Percentiles rank a stretch among this genome's conserved stretches.
Conservation (phyloP, 495 filamentous ascomycete genomes). For the Neurospora sp. region DNA sequence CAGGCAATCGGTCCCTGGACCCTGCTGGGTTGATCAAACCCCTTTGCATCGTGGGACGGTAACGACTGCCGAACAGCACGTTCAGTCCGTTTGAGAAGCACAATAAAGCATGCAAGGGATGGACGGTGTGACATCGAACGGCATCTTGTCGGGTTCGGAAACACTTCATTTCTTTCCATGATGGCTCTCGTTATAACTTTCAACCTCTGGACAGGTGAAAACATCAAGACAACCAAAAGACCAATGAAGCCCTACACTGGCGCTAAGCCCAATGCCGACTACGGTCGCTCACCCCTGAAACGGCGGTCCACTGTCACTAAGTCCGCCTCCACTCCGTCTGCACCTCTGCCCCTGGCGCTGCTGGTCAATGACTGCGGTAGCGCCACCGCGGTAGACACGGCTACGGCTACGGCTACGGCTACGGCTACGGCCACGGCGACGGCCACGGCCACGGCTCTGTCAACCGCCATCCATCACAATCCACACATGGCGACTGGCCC, state of each 20-base stretch:
- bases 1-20: background rate
- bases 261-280: background rate
- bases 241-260: background rate
- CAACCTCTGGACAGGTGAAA: background rate
- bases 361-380: background rate
- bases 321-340: background rate
- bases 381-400: background rate
- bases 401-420: slow-evolving; percentile 12
- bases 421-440: slow-evolving; percentile 12
- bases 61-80: background rate
- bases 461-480: background rate
- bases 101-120: background rate
- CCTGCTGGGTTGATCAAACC: background rate
- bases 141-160: background rate
- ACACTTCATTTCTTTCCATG: background rate
- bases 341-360: background rate
- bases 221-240: background rate
- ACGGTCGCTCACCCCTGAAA: background rate
- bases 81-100: background rate
- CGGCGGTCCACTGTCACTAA: background rate
- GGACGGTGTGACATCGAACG: background rate
- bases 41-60: background rate
- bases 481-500: slow-evolving; percentile 6
- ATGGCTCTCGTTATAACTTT: background rate
- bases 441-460: slow-evolving; percentile 11